Base-by-base conservation (phyloP, 2,329 filamentous ascomycete genomes). In the Fusarium buharicum region DNA sequence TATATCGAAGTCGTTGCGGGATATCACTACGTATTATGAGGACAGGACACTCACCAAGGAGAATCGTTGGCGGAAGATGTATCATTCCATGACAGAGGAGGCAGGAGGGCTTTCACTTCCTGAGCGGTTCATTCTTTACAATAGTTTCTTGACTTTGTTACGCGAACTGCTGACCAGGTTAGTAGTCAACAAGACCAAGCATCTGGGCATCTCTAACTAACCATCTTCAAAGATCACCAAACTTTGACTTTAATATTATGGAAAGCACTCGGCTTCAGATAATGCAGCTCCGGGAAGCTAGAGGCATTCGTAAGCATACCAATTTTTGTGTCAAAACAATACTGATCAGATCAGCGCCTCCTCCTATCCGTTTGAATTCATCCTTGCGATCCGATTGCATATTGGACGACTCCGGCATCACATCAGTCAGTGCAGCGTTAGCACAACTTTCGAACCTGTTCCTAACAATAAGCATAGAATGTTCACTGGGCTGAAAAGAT, bases 401-500 rank as follows among this genome's bases (percentile, higher is more conserved):
- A 50, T 40, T 76, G 36, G 55, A 74, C 59, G 64, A 70, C 44
- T 59, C 62, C 14, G 53, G 50, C 33, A 47, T 67, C 12, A 51
- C 43, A 17, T 61, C 59, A 28, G 69, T 69, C 37, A 50, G 68
- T 54, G 30, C n/a, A 51, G 9, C 14, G 9, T 34, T 16, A 7
- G 7, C 24, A 16, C 5, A 30, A 13, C 12, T 17, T 14, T 11
- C 9, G 4, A 13, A 9, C 37, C 36, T 28, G 51, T 31, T 54
- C 45, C 44, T 64, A 50, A 64, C 58, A 18, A 39, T 22, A 27
- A 31, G 18, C 28, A 27, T 57, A 86, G 83, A 75, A 75, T 45
- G 73, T 78, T 5, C 85, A 88, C 67, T 89, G 86, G 86, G 84
- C 85, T 6, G 81, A 86, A 64, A 79, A 83, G 36, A 85, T 88